Evolutionary conservation across 495 filamentous ascomycete genomes (phyloP), one percentile per base, ranked within the genome.

Genomic region (Xylaria bambusicola): DNA sequence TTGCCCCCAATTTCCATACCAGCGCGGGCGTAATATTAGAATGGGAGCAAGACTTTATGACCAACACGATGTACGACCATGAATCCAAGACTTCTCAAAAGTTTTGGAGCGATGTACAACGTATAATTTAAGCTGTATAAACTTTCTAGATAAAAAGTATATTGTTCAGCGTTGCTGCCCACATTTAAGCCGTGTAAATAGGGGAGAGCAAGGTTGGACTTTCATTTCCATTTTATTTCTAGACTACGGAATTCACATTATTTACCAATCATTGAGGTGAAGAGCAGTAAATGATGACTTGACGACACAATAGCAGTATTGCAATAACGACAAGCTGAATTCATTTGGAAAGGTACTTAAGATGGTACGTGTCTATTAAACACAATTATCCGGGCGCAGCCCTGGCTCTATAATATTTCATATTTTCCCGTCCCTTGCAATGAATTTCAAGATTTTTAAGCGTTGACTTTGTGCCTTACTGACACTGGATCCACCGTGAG

Each of bases 21-120:
- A 58, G 60, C 52, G 51, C 63, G 46, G 42, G 23, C 46, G 40
- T 48, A 26, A 60, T 40, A 29, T 29, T 58, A 63, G 63, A 60
- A 58, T 64, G 46, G 56, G 60, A 61, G 57, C n/a, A n/a, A n/a
- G 44, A 35, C 24, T 44, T 58, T 18, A 53, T 49, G 57, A 60
- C 47, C 56, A n/a, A 46, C 21, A 60, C 21, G 49, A 53, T 59
- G 46, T 42, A 45, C 56, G 38, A 59, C 26, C 24, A 59, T n/a
- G 15, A 24, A 38, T 17, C 29, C 38, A 35, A 38, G 20, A 46
- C 17, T 38, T 36, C 35, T 27, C 47, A 17, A 26, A 59, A 1
- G 2, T 49, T 33, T n/a, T n/a, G n/a, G n/a, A 24, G 35, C 55
- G 31, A 41, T 24, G 26, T 35, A 51, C 20, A 29, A 50, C n/a